A percentile compares a stretch with the other conserved stretches of the same genome.
Evolutionary conservation across 768 basidiomycete genomes (phyloP).

Genomic region (Hericium rajendrae): DNA sequence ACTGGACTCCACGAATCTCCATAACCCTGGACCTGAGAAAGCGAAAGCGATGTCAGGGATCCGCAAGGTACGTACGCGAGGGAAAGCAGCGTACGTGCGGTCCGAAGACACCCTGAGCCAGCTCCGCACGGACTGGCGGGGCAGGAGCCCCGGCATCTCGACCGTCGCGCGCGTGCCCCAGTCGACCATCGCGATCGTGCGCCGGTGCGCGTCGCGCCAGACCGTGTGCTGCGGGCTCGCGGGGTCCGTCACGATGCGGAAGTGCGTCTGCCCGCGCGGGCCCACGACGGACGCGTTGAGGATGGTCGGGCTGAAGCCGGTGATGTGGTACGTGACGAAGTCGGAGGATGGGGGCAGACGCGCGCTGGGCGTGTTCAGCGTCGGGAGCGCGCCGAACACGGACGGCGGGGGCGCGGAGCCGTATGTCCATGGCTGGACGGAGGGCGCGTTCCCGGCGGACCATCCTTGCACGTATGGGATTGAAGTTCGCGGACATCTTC

Average conservation of each 20-base stretch:
- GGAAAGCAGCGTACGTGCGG: conserved; percentile 6
- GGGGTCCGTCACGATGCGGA: conserved; percentile 10
- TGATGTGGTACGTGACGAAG: conserved; percentile 6
- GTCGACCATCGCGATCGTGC: conserved; percentile 12
- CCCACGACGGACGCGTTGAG: conserved; percentile 13
- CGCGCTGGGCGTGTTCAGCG: background rate
- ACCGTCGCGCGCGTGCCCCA: conserved; percentile 6
- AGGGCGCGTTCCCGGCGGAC: conserved; percentile 4
- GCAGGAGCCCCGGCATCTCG: conserved; percentile 12
- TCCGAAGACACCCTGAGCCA: conserved; percentile 10
- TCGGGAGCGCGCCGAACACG: conserved; percentile 13
- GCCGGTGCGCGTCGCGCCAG: conserved; percentile 6
- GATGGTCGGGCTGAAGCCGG: conserved; percentile 10
- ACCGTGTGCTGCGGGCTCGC: conserved; percentile 6
- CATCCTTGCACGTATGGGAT: conserved; percentile 14
- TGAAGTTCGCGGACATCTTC: conserved; percentile 11
- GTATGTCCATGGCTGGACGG: background rate
- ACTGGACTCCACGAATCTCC: conserved; percentile 11
- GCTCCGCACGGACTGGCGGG: conserved; percentile 5
- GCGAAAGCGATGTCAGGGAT: background rate
- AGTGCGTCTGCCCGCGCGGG: conserved; percentile 4
- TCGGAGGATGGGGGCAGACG: background rate
- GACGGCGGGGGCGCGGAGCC: conserved; percentile 3
- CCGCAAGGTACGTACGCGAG: background rate
- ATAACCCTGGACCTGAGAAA: conserved; percentile 7